phyloP scores from a whole-genome alignment of 106 monocot genomes.

The Ottelia alismoides region DNA sequence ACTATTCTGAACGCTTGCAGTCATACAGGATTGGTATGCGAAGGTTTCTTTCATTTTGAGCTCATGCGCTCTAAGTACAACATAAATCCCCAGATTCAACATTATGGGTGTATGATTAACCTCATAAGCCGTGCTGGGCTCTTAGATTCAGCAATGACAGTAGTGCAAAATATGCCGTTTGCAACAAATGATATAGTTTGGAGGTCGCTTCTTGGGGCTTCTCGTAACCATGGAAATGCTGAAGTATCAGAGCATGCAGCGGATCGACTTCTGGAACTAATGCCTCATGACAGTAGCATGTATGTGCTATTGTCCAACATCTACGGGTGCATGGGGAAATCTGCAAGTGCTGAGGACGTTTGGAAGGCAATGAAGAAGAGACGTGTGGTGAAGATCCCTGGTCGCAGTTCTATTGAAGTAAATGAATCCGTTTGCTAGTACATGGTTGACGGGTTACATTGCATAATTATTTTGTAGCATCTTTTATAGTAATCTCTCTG shows the following conservation, averaged over 20 bases:
- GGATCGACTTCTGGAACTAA: conserved; percentile 12
- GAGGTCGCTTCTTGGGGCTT: conserved; percentile 33
- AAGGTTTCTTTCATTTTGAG: conserved; percentile 19
- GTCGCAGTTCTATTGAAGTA: conserved; percentile 28
- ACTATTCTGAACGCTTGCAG: conserved; percentile 42
- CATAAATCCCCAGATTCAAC: conserved; percentile 27
- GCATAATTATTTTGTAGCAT: too few relatives aligned
- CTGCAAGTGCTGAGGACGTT: conserved; percentile 20
- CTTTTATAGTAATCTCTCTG: too few relatives aligned
- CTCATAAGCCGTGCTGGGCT: conserved; percentile 25
- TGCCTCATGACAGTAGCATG: conserved; percentile 21
- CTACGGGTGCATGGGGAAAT: conserved; percentile 27
- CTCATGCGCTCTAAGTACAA: conserved; percentile 19
- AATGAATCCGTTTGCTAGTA: too few relatives aligned
- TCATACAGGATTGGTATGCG: conserved; percentile 19
- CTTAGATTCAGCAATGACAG: conserved; percentile 26
- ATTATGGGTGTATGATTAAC: conserved; percentile 39
- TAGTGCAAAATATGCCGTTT: conserved; percentile 9
- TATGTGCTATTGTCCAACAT: conserved; percentile 35
- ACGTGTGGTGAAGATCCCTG: conserved; percentile 27
- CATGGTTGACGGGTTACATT: too few relatives aligned
- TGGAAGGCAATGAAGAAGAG: conserved; percentile 20
- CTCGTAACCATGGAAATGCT: conserved; percentile 26
- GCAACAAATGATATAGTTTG: conserved; percentile 16
- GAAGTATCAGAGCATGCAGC: conserved; percentile 15